Conservation (phyloP, 2,329 filamentous ascomycete genomes). For the Bipolaris sorokiniana region DNA sequence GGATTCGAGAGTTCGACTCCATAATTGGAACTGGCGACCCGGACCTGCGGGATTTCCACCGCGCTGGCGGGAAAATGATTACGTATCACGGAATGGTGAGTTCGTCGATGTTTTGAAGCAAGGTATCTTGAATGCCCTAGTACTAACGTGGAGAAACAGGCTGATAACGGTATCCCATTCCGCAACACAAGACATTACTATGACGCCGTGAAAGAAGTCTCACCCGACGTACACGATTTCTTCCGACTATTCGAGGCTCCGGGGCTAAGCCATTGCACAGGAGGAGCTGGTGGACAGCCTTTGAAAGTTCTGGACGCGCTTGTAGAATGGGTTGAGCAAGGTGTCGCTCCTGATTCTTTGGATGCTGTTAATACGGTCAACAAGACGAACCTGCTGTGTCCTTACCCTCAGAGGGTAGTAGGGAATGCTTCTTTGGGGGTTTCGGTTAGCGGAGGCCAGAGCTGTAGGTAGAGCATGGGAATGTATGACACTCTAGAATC, state of each 20-base stretch:
- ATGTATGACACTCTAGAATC: too few relatives aligned
- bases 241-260: constrained; percentile 34
- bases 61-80: constrained; percentile 31
- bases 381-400: too few relatives aligned
- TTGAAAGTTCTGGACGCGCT: constrained; percentile 44
- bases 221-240: constrained; percentile 25
- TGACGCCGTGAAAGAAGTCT: constrained; percentile 12
- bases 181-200: constrained; percentile 22
- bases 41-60: constrained; percentile 27
- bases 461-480: too few relatives aligned
- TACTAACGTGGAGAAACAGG: neutral
- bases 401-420: too few relatives aligned
- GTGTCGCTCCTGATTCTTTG: neutral
- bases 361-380: too few relatives aligned
- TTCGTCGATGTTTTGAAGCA: too few relatives aligned
- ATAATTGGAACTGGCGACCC: constrained; percentile 22
- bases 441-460: too few relatives aligned
- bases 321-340: constrained; percentile 38
- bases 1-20: constrained; percentile 15
- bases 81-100: constrained; percentile 31
- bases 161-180: constrained; percentile 3
- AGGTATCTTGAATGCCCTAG: too few relatives aligned
- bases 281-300: constrained; percentile 26
- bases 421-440: too few relatives aligned
- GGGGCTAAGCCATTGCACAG: constrained; percentile 30